A percentile compares a stretch with the other conserved stretches of the same genome.
Conservation (phyloP, 2,329 filamentous ascomycete genomes). For the Clonostachys rhizophaga region DNA sequence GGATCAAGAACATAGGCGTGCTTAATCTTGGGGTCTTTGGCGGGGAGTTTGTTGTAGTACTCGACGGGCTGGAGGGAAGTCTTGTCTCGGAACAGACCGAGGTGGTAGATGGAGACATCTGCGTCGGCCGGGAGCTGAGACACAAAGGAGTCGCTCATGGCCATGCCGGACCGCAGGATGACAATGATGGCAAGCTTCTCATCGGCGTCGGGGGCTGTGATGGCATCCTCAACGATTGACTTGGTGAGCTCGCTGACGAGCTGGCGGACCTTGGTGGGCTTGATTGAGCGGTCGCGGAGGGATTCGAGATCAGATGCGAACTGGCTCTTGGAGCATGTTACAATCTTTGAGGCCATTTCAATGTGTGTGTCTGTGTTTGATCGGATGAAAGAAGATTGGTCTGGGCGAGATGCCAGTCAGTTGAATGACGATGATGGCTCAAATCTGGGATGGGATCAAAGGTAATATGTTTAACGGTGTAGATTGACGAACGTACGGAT, state of each 20-base stretch:
- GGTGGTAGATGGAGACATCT: constrained; percentile 47
- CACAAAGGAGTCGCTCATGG: constrained; percentile 28
- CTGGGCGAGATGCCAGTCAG: neutral
- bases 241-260: constrained; percentile 13
- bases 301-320: too few species aligned
- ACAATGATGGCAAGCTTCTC: constrained; percentile 21
- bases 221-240: constrained; percentile 11
- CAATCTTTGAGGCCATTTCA: neutral
- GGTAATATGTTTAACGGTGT: neutral
- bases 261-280: constrained; percentile 11
- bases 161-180: constrained; percentile 26
- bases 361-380: neutral
- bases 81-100: constrained; percentile 43
- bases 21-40: constrained; percentile 21
- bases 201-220: constrained; percentile 8
- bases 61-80: constrained; percentile 55
- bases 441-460: neutral
- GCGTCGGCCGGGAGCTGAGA: constrained; percentile 14
- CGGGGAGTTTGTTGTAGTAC: constrained; percentile 66
- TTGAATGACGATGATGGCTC: neutral
- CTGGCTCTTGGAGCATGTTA: neutral
- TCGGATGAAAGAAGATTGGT: neutral
- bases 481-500: too few species aligned
- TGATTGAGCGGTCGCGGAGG: constrained; percentile 3
- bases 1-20: constrained; percentile 63